Evolutionary conservation across 2,329 filamentous ascomycete genomes (phyloP).

Genomic region (Purpureocillium takamizusanense): DNA sequence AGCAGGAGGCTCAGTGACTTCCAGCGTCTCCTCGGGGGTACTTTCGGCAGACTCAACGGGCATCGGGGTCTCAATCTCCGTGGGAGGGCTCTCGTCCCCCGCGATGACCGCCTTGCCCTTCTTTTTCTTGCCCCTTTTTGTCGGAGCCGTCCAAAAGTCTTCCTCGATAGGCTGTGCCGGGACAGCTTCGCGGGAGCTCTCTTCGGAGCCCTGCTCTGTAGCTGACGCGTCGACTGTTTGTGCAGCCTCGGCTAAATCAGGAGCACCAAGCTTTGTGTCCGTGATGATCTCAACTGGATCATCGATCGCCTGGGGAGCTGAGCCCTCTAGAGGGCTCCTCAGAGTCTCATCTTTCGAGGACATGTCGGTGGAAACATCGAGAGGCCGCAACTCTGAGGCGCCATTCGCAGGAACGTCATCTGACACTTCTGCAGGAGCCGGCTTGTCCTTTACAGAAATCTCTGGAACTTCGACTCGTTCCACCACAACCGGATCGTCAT

Average conservation of each 20-base stretch:
- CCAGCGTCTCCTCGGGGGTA: no score
- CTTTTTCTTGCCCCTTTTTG: slow-evolving; percentile 11
- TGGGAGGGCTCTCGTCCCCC: not conserved
- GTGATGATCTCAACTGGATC: no score
- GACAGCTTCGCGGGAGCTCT: not conserved
- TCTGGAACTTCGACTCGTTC: not conserved
- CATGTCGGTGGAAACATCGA: no score
- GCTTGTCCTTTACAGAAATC: not conserved
- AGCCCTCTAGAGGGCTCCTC: no score
- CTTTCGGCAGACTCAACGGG: no score
- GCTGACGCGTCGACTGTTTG: not conserved
- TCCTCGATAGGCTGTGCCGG: not conserved
- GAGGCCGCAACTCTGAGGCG: no score
- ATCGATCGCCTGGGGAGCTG: no score
- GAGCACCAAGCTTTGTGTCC: not conserved
- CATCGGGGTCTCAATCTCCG: not conserved
- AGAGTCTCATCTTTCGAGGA: no score
- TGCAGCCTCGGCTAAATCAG: not conserved
- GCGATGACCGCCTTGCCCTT: slow-evolving; percentile 2
- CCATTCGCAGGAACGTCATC: no score
- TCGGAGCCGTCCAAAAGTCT: not conserved
- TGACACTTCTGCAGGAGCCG: no score
- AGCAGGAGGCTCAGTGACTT: no score
- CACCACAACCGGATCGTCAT: not conserved
- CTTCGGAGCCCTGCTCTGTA: not conserved